Evolutionary conservation across 2,329 filamentous ascomycete species (phyloP), one percentile per base, ranked within the genome.

Genomic region (Clonostachys chloroleuca): DNA sequence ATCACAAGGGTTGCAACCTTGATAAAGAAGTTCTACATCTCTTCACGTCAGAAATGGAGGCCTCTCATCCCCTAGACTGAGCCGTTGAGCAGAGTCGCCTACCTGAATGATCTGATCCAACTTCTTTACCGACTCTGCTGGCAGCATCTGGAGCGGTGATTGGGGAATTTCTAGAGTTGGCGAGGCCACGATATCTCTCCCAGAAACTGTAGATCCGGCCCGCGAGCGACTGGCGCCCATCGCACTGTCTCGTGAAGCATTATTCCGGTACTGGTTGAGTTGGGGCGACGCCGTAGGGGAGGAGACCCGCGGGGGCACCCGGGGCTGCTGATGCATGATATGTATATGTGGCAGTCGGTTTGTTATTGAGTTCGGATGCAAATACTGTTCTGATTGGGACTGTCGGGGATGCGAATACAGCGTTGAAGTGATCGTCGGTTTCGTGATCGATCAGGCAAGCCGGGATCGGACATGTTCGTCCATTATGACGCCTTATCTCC

Each of bases 101-200:
- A 95, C 91, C 80, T 94, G 89, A 58, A 96, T 85, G 60, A 97
- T 94, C 70, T 96, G 91, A 65, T 95, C 94, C 56, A 96, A 76
- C 72, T 94, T 94, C 68, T 79, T 82, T 63, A 86, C 70, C 6
- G 83, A 81, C 55, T 92, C 88, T 57, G 75, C 78, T 47, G 78
- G 81, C 42, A 81, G 79, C 24, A 74, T 71, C 24, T 59, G 66
- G 40, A 71, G 61, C 41, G 65, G 61, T 16, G 46, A 34, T 48
- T 66, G 45, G 47, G 66, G 65, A 42, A 67, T 69, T 33, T 71
- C 67, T 52, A 67, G 70, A 30, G 79, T 73, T 49, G 79, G 75
- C 50, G 77, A 74, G 55, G 76, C 59, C 43, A 65, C 52, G 16
- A 59, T 55, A 51, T 73, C 73, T 52, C 70, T 64, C 41, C 60